phyloP scores from a whole-genome alignment of 306 rosid species.

The Chamaecrista fasciculata region DNA sequence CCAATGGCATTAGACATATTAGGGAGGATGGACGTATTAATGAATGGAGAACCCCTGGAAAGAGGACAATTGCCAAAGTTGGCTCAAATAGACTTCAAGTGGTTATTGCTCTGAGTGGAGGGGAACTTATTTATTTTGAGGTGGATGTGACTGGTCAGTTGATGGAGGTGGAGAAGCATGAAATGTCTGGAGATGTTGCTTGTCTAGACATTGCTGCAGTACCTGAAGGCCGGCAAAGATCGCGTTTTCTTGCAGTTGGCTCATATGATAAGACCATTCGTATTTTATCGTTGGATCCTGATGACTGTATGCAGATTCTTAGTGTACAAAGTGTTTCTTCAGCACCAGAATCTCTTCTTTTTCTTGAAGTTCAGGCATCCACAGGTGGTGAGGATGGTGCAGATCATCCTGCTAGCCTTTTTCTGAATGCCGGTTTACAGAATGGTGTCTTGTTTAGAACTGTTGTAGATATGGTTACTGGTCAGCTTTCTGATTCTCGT shows the following conservation, averaged over 20 bases:
- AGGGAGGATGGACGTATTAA: conserved; percentile 97
- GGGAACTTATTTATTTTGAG: conserved; percentile 93
- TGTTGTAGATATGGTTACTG: conserved; percentile 99
- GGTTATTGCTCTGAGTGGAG: conserved; percentile 93
- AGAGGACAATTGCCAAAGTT: conserved; percentile 86
- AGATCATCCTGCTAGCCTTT: conserved; percentile 96
- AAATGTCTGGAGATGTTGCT: conserved; percentile 97
- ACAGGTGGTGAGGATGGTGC: conserved; percentile 97
- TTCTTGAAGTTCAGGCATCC: conserved; percentile 91
- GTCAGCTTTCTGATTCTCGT: conserved; percentile 93
- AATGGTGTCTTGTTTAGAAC: conserved; percentile 94
- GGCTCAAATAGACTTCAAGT: conserved; percentile 94
- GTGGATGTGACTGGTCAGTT: conserved; percentile 92
- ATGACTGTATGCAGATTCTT: conserved; percentile 86
- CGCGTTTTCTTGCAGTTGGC: conserved; percentile 96
- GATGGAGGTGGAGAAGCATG: conserved; percentile 96
- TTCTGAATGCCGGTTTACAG: conserved; percentile 82
- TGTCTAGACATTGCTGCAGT: conserved; percentile 94
- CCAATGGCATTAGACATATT: conserved; percentile 97
- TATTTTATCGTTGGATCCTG: conserved; percentile 89
- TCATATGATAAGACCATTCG: conserved; percentile 88
- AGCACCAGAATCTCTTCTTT: conserved; percentile 92
- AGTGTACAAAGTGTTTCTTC: conserved; percentile 92
- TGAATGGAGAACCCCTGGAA: conserved; percentile 99
- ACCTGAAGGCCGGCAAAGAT: conserved; percentile 92